phyloP scores from a whole-genome alignment of 805 yeast species.

The Grigorovia jiainica region DNA sequence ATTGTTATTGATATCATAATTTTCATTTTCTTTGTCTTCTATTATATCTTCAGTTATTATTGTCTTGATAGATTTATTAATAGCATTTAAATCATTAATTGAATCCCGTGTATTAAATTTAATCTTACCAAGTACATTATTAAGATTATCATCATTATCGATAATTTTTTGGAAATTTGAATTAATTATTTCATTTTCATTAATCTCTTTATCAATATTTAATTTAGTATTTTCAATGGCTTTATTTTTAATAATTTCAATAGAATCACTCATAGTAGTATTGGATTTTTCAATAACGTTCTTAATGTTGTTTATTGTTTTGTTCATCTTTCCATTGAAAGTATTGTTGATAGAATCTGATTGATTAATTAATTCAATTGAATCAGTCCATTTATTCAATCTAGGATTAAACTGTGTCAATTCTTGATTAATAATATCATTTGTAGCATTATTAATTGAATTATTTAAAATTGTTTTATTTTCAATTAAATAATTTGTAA shows the following conservation, averaged over 20 bases:
- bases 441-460: slow-evolving; percentile 20
- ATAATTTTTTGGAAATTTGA: slow-evolving; percentile 14
- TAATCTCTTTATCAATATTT: slow-evolving; percentile 4
- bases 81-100: slow-evolving; percentile 5
- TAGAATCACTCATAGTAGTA: slow-evolving; percentile 10
- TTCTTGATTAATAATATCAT: slow-evolving; percentile 24
- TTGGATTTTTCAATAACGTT: slow-evolving; percentile 12
- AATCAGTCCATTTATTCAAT: slow-evolving; percentile 22
- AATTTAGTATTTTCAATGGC: slow-evolving; percentile 3
- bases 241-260: slow-evolving; percentile 12
- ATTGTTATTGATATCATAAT: background rate
- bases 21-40: no score
- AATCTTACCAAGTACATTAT: slow-evolving; percentile 7
- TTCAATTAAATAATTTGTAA: slow-evolving; percentile 16
- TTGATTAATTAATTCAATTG: slow-evolving; percentile 25
- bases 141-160: slow-evolving; percentile 11
- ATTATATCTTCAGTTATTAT: no score
- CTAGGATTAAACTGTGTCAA: slow-evolving; percentile 22
- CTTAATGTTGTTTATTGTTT: slow-evolving; percentile 14
- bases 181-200: slow-evolving; percentile 9
- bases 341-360: slow-evolving; percentile 25
- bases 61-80: slow-evolving; percentile 8
- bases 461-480: slow-evolving; percentile 19
- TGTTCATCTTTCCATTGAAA: slow-evolving; percentile 13
- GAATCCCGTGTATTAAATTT: slow-evolving; percentile 5